Base-by-base conservation (phyloP, 495 filamentous ascomycete genomes). In the Aspergillus bertholletiae region DNA sequence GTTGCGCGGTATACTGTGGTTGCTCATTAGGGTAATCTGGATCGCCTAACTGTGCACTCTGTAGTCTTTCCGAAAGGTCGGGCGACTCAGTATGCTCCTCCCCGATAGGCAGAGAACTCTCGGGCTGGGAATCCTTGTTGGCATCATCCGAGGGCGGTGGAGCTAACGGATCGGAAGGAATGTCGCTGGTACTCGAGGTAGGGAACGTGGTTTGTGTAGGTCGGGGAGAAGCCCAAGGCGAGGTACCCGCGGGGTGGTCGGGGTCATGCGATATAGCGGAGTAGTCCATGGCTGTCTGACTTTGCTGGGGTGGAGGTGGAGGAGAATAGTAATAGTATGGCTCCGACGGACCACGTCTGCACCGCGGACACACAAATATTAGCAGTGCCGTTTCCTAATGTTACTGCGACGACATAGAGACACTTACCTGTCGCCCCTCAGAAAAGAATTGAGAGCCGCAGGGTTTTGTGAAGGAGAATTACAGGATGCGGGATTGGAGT, bases 161-260 rank as follows among this genome's bases (percentile, higher is more conserved):
- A 46, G 74, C 64, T 56, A 77, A 62, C 52, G 82, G 82, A n/a
- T 84, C 82, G 18, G 84, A 69, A 41, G 83, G 79, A 34, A 78
- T 76, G 40, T 84, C 80, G 62, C 66, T 74, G 44, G 68, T 68
- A 62, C 54, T 65, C 71, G 67, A 71, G 57, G 69, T 57, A 58
- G 72, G 71, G 67, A 86, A 87, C 47, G 74, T 70, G 34, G 80
- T 74, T 48, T 82, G 74, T 57, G 79, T 78, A 60, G 80, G 78
- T 62, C 84, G 82, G 35, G 90, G 89, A 35, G 89, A 89, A 21
- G 82, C 86, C 91, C 91, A 96, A 18, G 90, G 89, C 7, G 89
- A 92, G 34, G 81, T 66, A 24, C 82, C 90, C 20, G 74, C 77
- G 11, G 84, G 80, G 59, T 89, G 75, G 7, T 92, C 88, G 13